These are phyloP conservation scores for Rhizopus delemar DNA, from an alignment of 371 early-diverging fungal species.

Conservation along the genomic window DNA sequence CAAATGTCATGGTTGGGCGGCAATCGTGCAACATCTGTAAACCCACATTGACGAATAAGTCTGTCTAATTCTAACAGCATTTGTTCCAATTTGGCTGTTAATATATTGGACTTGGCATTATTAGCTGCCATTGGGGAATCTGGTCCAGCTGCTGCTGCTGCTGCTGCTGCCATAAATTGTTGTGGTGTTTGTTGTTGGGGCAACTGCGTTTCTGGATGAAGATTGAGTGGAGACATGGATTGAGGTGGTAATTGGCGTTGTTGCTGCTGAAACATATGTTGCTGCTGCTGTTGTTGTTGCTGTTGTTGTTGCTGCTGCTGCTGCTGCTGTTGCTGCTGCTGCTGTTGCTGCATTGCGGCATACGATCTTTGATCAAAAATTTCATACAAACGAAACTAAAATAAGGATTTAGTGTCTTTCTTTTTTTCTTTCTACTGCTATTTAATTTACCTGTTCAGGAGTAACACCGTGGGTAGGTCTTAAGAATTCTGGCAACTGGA, in stretches of 20 bases:
- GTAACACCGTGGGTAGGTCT: conserved; percentile 75
- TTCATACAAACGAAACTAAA: conserved; percentile 20
- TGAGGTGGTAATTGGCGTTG: conserved; percentile 4
- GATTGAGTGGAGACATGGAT: conserved; percentile 29
- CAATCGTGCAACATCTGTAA: conserved; percentile 61
- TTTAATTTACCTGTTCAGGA: conserved; percentile 54
- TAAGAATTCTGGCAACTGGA: conserved; percentile 81
- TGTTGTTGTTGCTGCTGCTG: conserved; percentile 3
- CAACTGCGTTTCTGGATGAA: conserved; percentile 31
- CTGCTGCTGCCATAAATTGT: conserved; percentile 11
- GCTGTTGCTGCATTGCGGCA: conserved; percentile 25
- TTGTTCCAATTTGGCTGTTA: conserved; percentile 62
- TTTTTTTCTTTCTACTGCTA: conserved; percentile 53
- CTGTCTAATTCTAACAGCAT: conserved; percentile 77
- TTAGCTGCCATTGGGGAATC: conserved; percentile 17
- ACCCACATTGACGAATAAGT: conserved; percentile 55
- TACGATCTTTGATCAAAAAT: conserved; percentile 24
- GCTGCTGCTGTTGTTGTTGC: background rate
- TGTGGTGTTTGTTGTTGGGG: conserved; percentile 5
- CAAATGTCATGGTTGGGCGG: conserved; percentile 81
- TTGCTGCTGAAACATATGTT: background rate
- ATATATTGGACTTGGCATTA: conserved; percentile 32
- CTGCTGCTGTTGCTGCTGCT: conserved; percentile 13
- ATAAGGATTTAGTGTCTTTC: too few relatives aligned
- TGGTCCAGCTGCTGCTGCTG: background rate